These are phyloP conservation scores for Podospora appendiculata DNA, from an alignment of 495 filamentous ascomycete species.

Conservation along the genomic window DNA sequence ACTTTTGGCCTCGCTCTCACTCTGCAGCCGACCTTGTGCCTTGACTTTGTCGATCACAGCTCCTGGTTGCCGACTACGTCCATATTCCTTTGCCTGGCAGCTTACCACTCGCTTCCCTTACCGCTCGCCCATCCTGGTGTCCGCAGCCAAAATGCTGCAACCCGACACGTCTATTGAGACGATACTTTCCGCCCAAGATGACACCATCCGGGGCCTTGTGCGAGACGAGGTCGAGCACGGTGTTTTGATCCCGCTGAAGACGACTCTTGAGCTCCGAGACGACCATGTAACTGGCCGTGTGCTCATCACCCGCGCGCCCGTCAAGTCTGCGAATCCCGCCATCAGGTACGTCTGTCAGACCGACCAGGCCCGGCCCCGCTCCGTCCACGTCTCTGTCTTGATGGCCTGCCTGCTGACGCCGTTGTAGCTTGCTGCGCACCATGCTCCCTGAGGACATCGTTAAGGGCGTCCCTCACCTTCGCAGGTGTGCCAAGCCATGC, in stretches of 20 bases:
- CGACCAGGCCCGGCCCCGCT: not conserved
- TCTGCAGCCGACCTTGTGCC: not conserved
- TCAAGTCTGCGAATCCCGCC: slow-evolving; percentile 42
- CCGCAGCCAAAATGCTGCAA: slow-evolving; percentile 16
- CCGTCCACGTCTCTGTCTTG: not conserved
- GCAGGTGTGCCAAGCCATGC: slow-evolving; percentile 66
- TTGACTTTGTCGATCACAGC: not conserved
- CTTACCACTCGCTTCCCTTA: not conserved
- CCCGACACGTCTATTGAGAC: slow-evolving; percentile 14
- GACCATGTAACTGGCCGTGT: slow-evolving; percentile 38
- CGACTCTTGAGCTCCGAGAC: slow-evolving; percentile 44
- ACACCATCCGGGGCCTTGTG: slow-evolving; percentile 20
- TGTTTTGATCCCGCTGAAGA: slow-evolving; percentile 48
- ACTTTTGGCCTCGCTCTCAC: not conserved
- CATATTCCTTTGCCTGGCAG: not conserved
- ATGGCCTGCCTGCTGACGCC: slow-evolving; percentile 1
- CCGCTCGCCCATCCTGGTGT: not conserved
- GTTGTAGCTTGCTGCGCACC: slow-evolving; percentile 33
- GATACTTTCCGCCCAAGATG: slow-evolving; percentile 20
- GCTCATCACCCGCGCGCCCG: slow-evolving; percentile 45
- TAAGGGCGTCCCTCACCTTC: slow-evolving; percentile 66
- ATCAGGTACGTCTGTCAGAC: slow-evolving; percentile 36
- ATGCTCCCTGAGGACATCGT: slow-evolving; percentile 49
- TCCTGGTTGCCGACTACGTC: too few species aligned
- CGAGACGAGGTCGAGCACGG: slow-evolving; percentile 23